phyloP scores from a whole-genome alignment of 495 filamentous ascomycete genomes.

The Neurospora terricola region DNA sequence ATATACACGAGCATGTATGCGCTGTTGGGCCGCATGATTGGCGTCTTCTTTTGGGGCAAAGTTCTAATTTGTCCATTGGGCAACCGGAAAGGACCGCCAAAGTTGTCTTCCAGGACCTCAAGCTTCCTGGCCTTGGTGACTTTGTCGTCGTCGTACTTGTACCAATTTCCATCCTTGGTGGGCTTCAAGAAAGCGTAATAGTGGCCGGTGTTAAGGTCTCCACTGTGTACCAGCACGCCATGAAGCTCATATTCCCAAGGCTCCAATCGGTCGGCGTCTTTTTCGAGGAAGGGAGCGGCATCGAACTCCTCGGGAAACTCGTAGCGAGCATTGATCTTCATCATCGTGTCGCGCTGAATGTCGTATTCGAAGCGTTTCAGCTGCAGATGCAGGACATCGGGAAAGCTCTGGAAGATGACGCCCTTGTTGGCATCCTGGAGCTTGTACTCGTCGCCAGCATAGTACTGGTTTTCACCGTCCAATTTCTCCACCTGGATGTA shows the following conservation, averaged over 20 bases:
- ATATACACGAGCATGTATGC: slow-evolving; percentile 99
- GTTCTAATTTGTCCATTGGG: slow-evolving; percentile 30
- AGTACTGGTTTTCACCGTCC: slow-evolving; percentile 98
- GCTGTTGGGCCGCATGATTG: slow-evolving; percentile 47
- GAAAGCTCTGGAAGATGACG: slow-evolving; percentile 93
- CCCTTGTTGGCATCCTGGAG: slow-evolving; percentile 96
- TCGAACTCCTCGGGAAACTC: slow-evolving; percentile 94
- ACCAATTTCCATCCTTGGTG: slow-evolving; percentile 83
- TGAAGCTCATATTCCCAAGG: slow-evolving; percentile 87
- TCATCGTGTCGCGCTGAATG: slow-evolving; percentile 89
- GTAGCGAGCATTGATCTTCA: slow-evolving; percentile 97
- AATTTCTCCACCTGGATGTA: slow-evolving; percentile 94
- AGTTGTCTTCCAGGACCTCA: slow-evolving; percentile 94
- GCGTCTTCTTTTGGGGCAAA: slow-evolving; percentile 32
- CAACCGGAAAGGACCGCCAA: slow-evolving; percentile 75
- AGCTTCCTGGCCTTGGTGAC: slow-evolving; percentile 86
- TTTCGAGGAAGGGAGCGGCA: slow-evolving; percentile 75
- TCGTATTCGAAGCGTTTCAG: slow-evolving; percentile 98
- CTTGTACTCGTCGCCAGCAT: slow-evolving; percentile 75
- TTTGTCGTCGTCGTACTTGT: slow-evolving; percentile 94
- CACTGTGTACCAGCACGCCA: slow-evolving; percentile 92
- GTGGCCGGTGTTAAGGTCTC: slow-evolving; percentile 95
- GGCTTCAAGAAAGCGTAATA: slow-evolving; percentile 98
- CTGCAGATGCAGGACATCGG: slow-evolving; percentile 88
- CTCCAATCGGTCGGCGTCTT: slow-evolving; percentile 78